These are phyloP conservation scores for Coprinopsis sp. DNA, from an alignment of 768 basidiomycete species.

Conservation along the genomic window DNA sequence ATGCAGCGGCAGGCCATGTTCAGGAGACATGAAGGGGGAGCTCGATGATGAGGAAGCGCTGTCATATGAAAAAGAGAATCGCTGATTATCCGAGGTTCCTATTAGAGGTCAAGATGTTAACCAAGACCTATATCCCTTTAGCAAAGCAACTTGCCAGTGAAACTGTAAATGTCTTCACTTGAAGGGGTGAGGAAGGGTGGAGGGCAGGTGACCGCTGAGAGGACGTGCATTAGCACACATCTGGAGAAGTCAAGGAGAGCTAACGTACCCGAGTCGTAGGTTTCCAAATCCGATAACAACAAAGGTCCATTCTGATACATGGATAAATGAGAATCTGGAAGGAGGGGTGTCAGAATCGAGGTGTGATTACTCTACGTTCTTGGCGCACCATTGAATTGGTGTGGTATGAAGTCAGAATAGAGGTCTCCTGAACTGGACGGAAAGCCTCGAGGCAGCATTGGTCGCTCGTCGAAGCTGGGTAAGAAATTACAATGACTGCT, in stretches of 20 bases:
- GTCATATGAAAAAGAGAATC: conserved; percentile 24
- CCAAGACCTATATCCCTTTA: too few species aligned
- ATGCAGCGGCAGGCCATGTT: conserved; percentile 15
- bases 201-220: too few species aligned
- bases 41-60: conserved; percentile 16
- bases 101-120: too few species aligned
- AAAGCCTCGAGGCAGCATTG: not conserved
- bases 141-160: too few species aligned
- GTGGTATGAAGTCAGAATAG: not conserved
- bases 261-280: conserved; percentile 23
- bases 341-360: not conserved
- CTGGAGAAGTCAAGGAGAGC: too few species aligned
- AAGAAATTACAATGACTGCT: not conserved
- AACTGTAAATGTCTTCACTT: too few species aligned
- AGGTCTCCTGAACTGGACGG: not conserved
- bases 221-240: too few species aligned
- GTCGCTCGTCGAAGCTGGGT: not conserved
- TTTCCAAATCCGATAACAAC: conserved; percentile 20
- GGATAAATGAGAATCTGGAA: conserved; percentile 17
- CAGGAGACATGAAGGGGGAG: conserved; percentile 8
- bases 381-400: conserved; percentile 13
- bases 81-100: not conserved
- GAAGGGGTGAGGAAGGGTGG: too few species aligned
- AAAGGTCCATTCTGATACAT: conserved; percentile 22
- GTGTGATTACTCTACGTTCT: conserved; percentile 1